These are phyloP conservation scores for Aeschynomene evenia DNA, from an alignment of 306 rosid species.

Conservation along the genomic window DNA sequence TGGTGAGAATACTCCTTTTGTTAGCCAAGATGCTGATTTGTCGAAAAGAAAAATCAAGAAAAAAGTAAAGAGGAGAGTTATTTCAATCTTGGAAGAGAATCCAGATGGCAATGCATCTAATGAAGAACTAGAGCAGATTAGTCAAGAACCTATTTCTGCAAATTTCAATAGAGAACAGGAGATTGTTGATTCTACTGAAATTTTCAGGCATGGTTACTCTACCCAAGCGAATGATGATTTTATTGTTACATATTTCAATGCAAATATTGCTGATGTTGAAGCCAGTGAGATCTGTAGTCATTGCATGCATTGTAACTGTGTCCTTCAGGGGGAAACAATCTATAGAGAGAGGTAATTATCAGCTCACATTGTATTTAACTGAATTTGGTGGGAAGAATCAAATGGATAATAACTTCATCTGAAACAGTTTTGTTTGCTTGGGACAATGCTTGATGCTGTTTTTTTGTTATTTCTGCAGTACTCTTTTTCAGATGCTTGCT, in stretches of 20 bases:
- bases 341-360: conserved; percentile 60
- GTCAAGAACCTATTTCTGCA: conserved; percentile 31
- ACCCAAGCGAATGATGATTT: conserved; percentile 38
- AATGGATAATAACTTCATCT: conserved; percentile 3
- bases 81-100: conserved; percentile 49
- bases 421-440: conserved; percentile 14
- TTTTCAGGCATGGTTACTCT: conserved; percentile 30
- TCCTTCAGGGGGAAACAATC: conserved; percentile 51
- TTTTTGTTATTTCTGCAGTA: conserved; percentile 2
- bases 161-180: conserved; percentile 28
- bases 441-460: neutral
- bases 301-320: conserved; percentile 55
- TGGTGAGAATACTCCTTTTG: conserved; percentile 26
- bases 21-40: conserved; percentile 41
- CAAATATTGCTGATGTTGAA: conserved; percentile 57
- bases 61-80: conserved; percentile 64
- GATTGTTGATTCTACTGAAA: conserved; percentile 34
- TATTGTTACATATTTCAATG: conserved; percentile 62
- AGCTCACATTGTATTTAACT: conserved; percentile 18
- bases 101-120: conserved; percentile 38
- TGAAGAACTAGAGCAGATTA: conserved; percentile 33
- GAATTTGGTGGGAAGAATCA: conserved; percentile 22
- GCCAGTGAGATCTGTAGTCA: conserved; percentile 60
- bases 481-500: conserved; percentile 21
- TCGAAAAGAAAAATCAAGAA: conserved; percentile 52